Percentiles rank a stretch among this genome's conserved stretches.
Evolutionary conservation across 257 asterid genomes (phyloP).

Genomic region (Nicotiana tabacum): DNA sequence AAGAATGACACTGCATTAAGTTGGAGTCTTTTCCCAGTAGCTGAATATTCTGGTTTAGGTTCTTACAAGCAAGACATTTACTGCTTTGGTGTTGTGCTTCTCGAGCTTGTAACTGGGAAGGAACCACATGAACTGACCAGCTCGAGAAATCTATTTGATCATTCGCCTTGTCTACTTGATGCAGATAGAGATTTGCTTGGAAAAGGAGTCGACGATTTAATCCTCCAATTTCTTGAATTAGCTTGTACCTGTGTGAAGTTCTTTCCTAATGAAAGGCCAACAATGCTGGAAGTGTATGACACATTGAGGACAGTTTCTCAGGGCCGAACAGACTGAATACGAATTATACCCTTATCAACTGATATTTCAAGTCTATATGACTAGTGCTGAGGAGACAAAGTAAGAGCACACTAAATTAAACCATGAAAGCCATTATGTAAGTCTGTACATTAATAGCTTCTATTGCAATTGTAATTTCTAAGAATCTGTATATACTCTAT

Average conservation of each 20-base stretch:
- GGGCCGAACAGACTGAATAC: neutral
- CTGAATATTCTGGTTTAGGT: neutral
- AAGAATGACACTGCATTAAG: neutral
- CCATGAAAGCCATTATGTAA: neutral
- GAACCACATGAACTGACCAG: slow-evolving; percentile 3
- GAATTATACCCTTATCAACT: neutral
- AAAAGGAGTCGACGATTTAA: slow-evolving; percentile 16
- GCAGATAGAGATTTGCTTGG: neutral
- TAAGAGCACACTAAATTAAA: too few species aligned
- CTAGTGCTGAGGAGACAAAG: neutral
- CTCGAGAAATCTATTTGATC: neutral
- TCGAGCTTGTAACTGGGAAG: slow-evolving; percentile 22
- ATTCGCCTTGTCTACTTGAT: slow-evolving; percentile 6
- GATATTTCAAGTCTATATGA: neutral
- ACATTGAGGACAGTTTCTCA: neutral
- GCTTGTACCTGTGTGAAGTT: slow-evolving; percentile 22
- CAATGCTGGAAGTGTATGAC: slow-evolving; percentile 20
- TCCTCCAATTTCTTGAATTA: slow-evolving; percentile 12
- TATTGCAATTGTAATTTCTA: neutral
- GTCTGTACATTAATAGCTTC: neutral
- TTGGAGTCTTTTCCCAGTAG: slow-evolving; percentile 2
- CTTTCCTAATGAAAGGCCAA: slow-evolving; percentile 20
- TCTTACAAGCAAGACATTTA: slow-evolving; percentile 17
- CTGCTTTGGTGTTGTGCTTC: slow-evolving; percentile 22
- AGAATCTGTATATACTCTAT: neutral